Evolutionary conservation across 768 basidiomycete genomes (phyloP), one percentile per base, ranked within the genome.

Genomic region (Mycena vitilis): DNA sequence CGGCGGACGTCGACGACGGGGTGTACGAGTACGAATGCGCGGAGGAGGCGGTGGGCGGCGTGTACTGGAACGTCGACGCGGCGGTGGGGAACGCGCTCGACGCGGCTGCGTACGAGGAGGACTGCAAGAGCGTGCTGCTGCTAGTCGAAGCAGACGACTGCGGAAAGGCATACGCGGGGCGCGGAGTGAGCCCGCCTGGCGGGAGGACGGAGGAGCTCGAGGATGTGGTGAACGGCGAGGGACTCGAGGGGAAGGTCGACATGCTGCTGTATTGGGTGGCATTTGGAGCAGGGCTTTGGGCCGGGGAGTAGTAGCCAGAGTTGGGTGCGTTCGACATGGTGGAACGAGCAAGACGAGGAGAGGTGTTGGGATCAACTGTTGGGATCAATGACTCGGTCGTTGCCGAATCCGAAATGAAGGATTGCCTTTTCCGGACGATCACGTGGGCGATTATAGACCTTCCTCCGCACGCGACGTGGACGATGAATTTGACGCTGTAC

Each of bases 401-500:
- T n/a, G n/a, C n/a, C n/a, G n/a, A n/a, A n/a, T n/a, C n/a, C n/a
- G 30, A 30, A 30, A 30, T 30, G 30, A 30, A 3, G 30, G 5
- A 30, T 30, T 30, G 30, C 30, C 30, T 30, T 30, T 30, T 30
- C 5, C 30, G 30, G 40, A 40, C 15, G 40, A 40, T 40, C 40
- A 40, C 40, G 40, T 40, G 40, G 40, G 10, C 40, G 10, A 40
- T 40, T 40, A 40, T n/a, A 40, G 15, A 15, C 40, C 15, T 40
- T 40, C 40, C 40, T 40, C 34, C 15, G 30, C 59, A 4, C 59
- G 16, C 45, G 59, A 48, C 59, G 48, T 60, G 59, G 36, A 61
- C 52, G 16, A 85, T 90, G 90, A 98, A 97, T 77, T 83, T 98
- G 58, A 91, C 95, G 10, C 85, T 99, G 52, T 96, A 98, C 83